Evolutionary conservation across 192 early-diverging fungal species (phyloP), one percentile per base, ranked within the genome.

Genomic region (Martensiomyces pterosporus): DNA sequence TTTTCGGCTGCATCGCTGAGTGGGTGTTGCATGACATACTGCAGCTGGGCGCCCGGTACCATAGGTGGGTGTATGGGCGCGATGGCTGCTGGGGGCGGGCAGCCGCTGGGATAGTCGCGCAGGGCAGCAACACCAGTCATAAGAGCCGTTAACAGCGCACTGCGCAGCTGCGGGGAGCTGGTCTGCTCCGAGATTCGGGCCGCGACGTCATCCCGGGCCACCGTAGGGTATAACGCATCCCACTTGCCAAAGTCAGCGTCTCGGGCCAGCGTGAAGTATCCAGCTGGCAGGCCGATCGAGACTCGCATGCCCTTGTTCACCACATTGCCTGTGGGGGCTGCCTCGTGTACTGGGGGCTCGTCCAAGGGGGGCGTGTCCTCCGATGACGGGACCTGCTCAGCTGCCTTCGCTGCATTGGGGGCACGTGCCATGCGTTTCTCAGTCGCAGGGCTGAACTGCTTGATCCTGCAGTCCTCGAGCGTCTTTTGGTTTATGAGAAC

Each of bases 41-140:
- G 7, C 3, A 49, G 26, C 12, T 35, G 22, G 0, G 54, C 48
- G 0, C 47, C 40, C 0, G 22, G 18, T 1, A 27, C 36, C 36
- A 64, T 54, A 3, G 54, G 54, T 3, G 44, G 61, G 2, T n/a
- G 17, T 12, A 64, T 52, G 12, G 61, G 61, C 1, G 18, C 24
- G 10, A 49, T 22, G 5, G 41, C 39, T 1, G 53, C 53, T 0
- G 61, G 61, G 0, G 49, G 61, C 1, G 61, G 61, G 43, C 53
- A 64, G 2, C 53, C 54, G 14, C 57, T 32, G 0, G 49, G 57
- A 21, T 59, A 59, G 9, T 59, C 57, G n/a, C 37, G 48, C 35
- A 51, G 26, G 0, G 57, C 46, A 0, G 24, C 29, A 0, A 34
- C 27, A 1, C 43, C 57, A 0, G 48, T 33, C 48, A 50, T 39